Evolutionary conservation across 768 basidiomycete species (phyloP), one percentile per base, ranked within the genome.

Genomic region (Xerocomellus chrysenteron): DNA sequence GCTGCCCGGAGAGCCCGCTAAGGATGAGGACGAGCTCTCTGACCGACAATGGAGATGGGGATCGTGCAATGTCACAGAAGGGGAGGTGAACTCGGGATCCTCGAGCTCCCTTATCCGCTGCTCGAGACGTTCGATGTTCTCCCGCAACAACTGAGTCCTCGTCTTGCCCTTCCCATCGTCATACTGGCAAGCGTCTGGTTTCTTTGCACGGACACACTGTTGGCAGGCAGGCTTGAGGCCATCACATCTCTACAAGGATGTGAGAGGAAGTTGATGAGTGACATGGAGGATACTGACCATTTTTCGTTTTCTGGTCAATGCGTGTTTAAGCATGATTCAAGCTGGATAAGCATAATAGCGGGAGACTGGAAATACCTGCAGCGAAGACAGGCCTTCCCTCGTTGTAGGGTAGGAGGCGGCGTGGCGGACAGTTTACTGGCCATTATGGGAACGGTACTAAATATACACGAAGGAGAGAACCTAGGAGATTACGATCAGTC

Each of bases 161-260:
- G 88, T 90, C 76, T 90, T 91, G 47, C 87, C 87, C 75, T 87
- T 89, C 26, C 90, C 90, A 71, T 92, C 90, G 62, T 92, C 90
- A 68, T 91, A 92, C 65, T 88, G 87, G 71, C 90, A 92, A 12
- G 69, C 75, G 3, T 90, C 87, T 49, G 75, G 76, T 68, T 90
- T 90, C 79, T 91, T 91, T 42, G 88, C 88, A 50, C 86, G 84
- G 30, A 76, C 75, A 65, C 90, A 92, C 66, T 92, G 90, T 59
- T 87, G 86, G 59, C 90, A 92, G 13, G 87, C 80, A 30, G 90
- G 90, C 68, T 88, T 90, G 45, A 65, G 65, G 58, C 88, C 90
- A 65, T 91, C 90, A 67, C 90, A 92, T 72, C 87, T 80, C 90
- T 92, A 60, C 10, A 57, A 21, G 52, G 54, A 40, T 0, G 6